Conservation (phyloP, 164 flowering plant genomes). For the Stephania japonica region DNA sequence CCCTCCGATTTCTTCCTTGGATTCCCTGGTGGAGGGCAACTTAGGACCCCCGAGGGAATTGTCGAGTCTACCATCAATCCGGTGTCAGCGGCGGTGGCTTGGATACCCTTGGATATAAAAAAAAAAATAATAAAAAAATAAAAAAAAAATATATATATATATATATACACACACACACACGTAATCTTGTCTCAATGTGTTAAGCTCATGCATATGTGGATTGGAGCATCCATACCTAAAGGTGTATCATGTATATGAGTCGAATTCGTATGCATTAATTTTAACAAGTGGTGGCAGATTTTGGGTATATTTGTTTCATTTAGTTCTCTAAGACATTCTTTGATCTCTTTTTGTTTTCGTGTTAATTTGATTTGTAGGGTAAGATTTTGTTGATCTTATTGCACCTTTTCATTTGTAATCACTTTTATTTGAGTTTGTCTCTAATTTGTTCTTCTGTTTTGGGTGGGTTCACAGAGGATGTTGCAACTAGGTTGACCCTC, state of each 20-base stretch:
- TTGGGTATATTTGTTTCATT: background rate
- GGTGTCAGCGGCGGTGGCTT: no score
- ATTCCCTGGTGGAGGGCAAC: no score
- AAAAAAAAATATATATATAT: no score
- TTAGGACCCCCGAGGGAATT: no score
- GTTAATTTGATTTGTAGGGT: background rate
- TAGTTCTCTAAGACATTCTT: background rate
- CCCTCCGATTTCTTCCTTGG: no score
- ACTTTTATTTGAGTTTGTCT: background rate
- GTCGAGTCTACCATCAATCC: no score
- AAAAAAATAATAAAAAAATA: no score
- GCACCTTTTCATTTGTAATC: background rate
- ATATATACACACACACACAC: no score
- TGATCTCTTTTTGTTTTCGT: background rate
- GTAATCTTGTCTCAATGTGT: no score
- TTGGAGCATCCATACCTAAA: background rate
- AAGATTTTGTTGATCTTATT: background rate
- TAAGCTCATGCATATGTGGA: background rate
- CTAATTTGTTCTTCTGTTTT: background rate
- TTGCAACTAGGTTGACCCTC: slow-evolving; percentile 18
- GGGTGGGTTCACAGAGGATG: slow-evolving; percentile 9
- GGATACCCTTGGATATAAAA: no score
- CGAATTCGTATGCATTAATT: background rate
- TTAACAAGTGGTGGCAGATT: background rate
- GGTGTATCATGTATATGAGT: background rate